A percentile compares a stretch with the other conserved stretches of the same genome.
Conservation (phyloP, 2,329 filamentous ascomycete species). For the Diaporthe ilicicola region DNA sequence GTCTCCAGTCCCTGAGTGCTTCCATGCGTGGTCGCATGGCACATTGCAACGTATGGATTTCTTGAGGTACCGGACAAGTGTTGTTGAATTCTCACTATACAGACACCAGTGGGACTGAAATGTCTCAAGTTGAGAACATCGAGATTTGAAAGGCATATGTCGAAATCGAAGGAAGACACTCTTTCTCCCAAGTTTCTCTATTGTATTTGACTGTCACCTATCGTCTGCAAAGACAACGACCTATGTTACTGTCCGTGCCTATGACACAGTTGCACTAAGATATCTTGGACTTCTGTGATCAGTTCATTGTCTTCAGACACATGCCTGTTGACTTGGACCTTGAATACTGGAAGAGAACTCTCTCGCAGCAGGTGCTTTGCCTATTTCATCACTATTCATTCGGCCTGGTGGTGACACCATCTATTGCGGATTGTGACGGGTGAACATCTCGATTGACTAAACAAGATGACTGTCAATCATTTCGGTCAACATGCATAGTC, state of each 20-base stretch:
- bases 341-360: no score
- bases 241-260: no score
- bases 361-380: no score
- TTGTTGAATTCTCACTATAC: background rate
- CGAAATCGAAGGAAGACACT: no score
- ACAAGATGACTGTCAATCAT: background rate
- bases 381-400: background rate
- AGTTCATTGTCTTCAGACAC: no score
- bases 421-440: background rate
- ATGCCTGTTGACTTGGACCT: no score
- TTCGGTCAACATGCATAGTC: background rate
- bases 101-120: background rate
- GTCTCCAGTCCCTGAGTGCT: background rate
- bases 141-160: background rate
- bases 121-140: background rate
- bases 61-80: background rate
- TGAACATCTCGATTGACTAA: background rate
- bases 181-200: background rate
- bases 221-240: no score
- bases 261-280: no score
- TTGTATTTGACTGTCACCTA: background rate
- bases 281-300: no score
- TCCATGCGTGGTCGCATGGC: background rate
- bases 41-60: background rate
- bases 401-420: background rate